phyloP scores from a whole-genome alignment of 768 basidiomycete genomes.

The Tulasnella sp. region DNA sequence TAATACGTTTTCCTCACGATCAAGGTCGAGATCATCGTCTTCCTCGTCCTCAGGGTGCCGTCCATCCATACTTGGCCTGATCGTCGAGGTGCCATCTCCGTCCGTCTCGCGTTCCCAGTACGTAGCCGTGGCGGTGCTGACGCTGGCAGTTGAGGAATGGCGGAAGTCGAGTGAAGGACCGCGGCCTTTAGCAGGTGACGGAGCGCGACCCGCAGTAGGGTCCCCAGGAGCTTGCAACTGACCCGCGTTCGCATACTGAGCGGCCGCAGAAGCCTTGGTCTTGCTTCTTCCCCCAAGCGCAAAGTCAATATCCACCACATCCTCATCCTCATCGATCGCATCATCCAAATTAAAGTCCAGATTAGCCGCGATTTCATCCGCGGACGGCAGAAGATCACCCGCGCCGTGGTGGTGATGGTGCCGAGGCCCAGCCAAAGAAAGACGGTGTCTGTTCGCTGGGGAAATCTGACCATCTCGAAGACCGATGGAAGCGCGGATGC shows the following conservation, averaged over 20 bases:
- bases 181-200: neutral
- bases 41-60: neutral
- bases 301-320: conserved; percentile 51
- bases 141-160: neutral
- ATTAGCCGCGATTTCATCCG: neutral
- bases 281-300: conserved; percentile 34
- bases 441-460: neutral
- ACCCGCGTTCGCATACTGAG: neutral
- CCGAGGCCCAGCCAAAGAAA: neutral
- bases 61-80: conserved; percentile 8
- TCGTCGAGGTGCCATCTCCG: conserved; percentile 15
- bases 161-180: neutral
- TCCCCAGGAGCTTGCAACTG: neutral
- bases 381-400: neutral
- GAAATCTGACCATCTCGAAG: conserved; percentile 6
- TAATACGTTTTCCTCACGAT: too few relatives aligned
- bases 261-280: neutral
- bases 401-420: too few relatives aligned
- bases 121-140: neutral
- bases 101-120: neutral
- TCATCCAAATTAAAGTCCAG: conserved; percentile 1
- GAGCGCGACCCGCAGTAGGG: neutral
- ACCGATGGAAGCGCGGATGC: conserved; percentile 11
- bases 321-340: conserved; percentile 34
- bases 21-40: conserved; percentile 12